phyloP scores from a whole-genome alignment of 176 grass and related monocot species.

The Miscanthus lutarioriparius region DNA sequence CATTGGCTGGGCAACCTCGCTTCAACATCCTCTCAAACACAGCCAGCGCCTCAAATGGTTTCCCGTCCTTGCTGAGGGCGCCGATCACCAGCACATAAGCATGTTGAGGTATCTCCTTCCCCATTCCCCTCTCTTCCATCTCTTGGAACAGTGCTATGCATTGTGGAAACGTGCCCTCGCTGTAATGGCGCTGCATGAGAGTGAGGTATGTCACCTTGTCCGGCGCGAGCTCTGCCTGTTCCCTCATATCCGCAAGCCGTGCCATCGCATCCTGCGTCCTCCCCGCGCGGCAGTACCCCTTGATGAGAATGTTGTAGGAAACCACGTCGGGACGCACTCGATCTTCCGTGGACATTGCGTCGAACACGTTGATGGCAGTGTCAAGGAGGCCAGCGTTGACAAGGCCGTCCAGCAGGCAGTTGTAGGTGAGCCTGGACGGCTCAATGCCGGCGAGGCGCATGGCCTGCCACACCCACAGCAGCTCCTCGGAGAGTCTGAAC shows the following conservation, averaged over 20 bases:
- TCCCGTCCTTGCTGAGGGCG: conserved; percentile 58
- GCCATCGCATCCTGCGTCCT: conserved; percentile 53
- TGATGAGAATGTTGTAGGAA: conserved; percentile 82
- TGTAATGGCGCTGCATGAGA: conserved; percentile 75
- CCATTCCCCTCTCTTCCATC: conserved; percentile 72
- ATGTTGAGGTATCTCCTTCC: conserved; percentile 76
- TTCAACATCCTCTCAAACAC: conserved; percentile 79
- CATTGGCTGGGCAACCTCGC: conserved; percentile 57
- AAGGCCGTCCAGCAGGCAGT: conserved; percentile 83
- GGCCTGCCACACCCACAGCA: conserved; percentile 69
- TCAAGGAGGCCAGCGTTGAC: conserved; percentile 68
- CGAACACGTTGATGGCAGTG: conserved; percentile 82
- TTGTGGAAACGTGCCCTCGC: conserved; percentile 45
- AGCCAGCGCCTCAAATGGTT: conserved; percentile 73
- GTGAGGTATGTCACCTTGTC: conserved; percentile 83
- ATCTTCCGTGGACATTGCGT: conserved; percentile 60
- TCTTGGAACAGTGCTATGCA: conserved; percentile 70
- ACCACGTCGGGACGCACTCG: conserved; percentile 56
- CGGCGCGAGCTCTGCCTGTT: conserved; percentile 39
- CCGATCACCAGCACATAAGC: conserved; percentile 70
- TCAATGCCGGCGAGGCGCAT: conserved; percentile 61
- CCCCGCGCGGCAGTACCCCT: conserved; percentile 72
- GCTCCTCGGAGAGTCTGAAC: conserved; percentile 68
- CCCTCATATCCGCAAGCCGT: conserved; percentile 47
- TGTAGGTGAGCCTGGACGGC: conserved; percentile 75